Evolutionary conservation across 2,329 filamentous ascomycete genomes (phyloP), one percentile per base, ranked within the genome.

Genomic region (Simplicillium aogashimaense): DNA sequence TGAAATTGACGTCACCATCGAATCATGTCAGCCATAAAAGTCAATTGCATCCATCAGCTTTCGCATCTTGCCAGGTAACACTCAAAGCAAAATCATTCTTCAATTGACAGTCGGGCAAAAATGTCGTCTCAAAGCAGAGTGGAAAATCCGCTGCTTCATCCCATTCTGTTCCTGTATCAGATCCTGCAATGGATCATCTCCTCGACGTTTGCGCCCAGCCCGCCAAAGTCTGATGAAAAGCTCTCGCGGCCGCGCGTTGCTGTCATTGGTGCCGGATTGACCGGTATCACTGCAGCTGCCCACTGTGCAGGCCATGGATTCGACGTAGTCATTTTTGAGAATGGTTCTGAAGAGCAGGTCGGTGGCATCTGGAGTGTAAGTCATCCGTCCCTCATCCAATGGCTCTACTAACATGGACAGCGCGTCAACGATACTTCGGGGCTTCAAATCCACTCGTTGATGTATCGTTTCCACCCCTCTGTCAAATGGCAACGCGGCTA

Each of bases 251-350:
- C 85, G 12, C 79, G 72, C 43, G 69, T 86, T 41, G 82, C 81
- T 3, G 66, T 86, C 28, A 78, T 86, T 47, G 81, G 82, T 3
- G 78, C 81, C 20, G 81, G 82, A 2, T 68, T 94, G 40, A 92
- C 74, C 0, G 74, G 86, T 4, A 78, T 92, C 3, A 86, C 85
- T 1, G 78, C 85, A 7, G 87, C 87, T 0, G 78, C 84, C 1
- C 86, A 94, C 56, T 88, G 84, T 53, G 77, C 89, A 29, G 86
- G 86, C 2, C 84, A 92, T 74, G 86, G 86, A 35, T 90, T 90
- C 49, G 84, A 92, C 46, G 82, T 87, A 7, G 72, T 74, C 15
- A 75, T 94, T 31, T 94, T 94, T 48, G 86, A 94, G 55, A 75
- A 77, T 7, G 82, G 83, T 1, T 60, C 69, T 4, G 67, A 78